These are phyloP conservation scores for Penicillium antarcticum DNA, from an alignment of 495 filamentous ascomycete genomes.

Conservation along the genomic window DNA sequence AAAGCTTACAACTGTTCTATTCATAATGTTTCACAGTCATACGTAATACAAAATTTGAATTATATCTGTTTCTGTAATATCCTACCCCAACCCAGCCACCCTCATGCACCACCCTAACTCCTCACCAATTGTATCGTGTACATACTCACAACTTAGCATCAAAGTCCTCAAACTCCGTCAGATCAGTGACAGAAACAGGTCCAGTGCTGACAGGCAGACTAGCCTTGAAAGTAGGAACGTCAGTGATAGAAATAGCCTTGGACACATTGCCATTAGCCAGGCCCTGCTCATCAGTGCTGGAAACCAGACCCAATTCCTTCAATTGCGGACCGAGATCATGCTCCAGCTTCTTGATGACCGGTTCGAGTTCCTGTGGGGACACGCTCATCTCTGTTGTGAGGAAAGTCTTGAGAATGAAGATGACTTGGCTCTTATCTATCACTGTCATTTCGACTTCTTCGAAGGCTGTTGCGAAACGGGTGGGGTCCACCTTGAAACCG, in stretches of 20 bases:
- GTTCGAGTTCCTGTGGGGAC: slow-evolving; percentile 37
- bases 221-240: slow-evolving; percentile 76
- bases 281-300: slow-evolving; percentile 21
- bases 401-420: slow-evolving; percentile 45
- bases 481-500: slow-evolving; percentile 43
- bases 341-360: slow-evolving; percentile 44
- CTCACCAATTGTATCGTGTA: background rate
- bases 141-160: slow-evolving; percentile 66
- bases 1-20: too few species aligned
- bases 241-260: slow-evolving; percentile 55
- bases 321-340: slow-evolving; percentile 35
- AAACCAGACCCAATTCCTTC: slow-evolving; percentile 38
- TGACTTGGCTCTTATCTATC: slow-evolving; percentile 40
- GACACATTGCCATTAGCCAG: slow-evolving; percentile 30
- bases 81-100: slow-evolving; percentile 3
- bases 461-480: slow-evolving; percentile 42
- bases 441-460: slow-evolving; percentile 43
- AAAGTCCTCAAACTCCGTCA: slow-evolving; percentile 79
- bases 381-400: slow-evolving; percentile 45
- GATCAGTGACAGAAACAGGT: slow-evolving; percentile 64
- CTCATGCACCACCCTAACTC: slow-evolving; percentile 8
- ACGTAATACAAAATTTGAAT: too few species aligned
- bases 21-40: too few species aligned
- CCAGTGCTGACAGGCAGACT: slow-evolving; percentile 64
- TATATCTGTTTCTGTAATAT: background rate